Evolutionary conservation across 192 early-diverging fungal genomes (phyloP), one percentile per base, ranked within the genome.

Genomic region (Geranomyces michiganensis): DNA sequence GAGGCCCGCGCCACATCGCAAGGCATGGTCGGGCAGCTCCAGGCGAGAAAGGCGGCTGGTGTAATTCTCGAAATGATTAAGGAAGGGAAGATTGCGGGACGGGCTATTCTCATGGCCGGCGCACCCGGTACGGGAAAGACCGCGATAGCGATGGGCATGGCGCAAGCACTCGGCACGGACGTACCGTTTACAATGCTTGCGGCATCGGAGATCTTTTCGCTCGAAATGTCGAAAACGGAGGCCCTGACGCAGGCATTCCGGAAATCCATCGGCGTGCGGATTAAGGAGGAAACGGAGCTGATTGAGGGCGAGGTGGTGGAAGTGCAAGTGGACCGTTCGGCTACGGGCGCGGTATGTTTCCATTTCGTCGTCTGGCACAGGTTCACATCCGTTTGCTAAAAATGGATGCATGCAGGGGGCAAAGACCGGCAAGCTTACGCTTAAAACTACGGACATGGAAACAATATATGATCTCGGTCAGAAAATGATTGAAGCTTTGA

Each of bases 371-470:
- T 47, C 46, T n/a, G n/a, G 46, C 46, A n/a, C 46, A 14, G 13
- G 46, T n/a, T 47, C n/a, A n/a, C n/a, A n/a, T n/a, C n/a, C n/a
- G n/a, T n/a, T 58, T 12, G 10, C 17, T 58, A 58, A 58, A 14
- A 19, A 47, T 14, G 19, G 46, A 47, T 47, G 19, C 46, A 8
- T 27, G 9, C 70, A 94, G 92, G 91, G 90, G 4, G 90, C 93
- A 60, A 97, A 98, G 85, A 92, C 93, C 0, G 97, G 97, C 22
- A 99, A 99, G 81, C 81, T 99, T 53, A 99, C 96, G 59, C 78
- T 98, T 33, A 99, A 99, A 84, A 99, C 97, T 29, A 99, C 96
- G 21, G 97, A 99, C 48, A 99, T 99, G 97, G 97, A 99, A 78
- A 99, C 97, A 33, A 91, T 99, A 65, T 99, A 98, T 65, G 97